Evolutionary conservation across 192 early-diverging fungal genomes (phyloP), one percentile per base, ranked within the genome.

Genomic region (Coemansia biformis): DNA sequence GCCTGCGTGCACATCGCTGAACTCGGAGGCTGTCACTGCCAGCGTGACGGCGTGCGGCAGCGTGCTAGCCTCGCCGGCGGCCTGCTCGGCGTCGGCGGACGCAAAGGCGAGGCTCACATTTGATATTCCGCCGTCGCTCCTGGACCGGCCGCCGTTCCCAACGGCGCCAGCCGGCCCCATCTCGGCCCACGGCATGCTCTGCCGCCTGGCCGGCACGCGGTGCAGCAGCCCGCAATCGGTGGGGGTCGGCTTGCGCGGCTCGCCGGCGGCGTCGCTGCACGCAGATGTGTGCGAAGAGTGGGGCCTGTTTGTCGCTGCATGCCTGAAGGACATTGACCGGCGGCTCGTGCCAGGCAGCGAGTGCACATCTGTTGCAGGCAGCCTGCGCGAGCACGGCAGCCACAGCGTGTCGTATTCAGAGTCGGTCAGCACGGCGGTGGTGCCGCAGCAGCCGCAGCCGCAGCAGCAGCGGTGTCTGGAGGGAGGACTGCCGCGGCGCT

Each of bases 161-260:
- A 51, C 40, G 3, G 47, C 67, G 11, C 63, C 55, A n/a, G 8
- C 24, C n/a, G 55, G 39, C 10, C 49, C 59, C 15, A 34, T 33
- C 15, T 51, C 46, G 16, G 66, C 68, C 13, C 68, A 59, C 32
- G 62, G 43, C 29, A 72, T 72, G 68, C 61, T 72, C 21, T 59
- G 68, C 32, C 68, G 62, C 3, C 30, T 72, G 47, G 67, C 60
- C 11, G 43, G 54, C n/a, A 44, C 41, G 2, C 43, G 46, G 4
- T 42, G 26, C 32, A 48, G 43, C 22, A 49, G 36, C 38, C 26
- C 33, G 18, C 45, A 46, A 19, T 14, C 18, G 8, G 34, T 5
- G 17, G 21, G 28, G 23, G 23, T 15, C 26, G 37, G 14, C 39
- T 43, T 46, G 34, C n/a, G n/a, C n/a, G n/a, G n/a, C n/a, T n/a